Conservation (phyloP, 2,329 filamentous ascomycete species). For the Calonectria leucothoes region DNA sequence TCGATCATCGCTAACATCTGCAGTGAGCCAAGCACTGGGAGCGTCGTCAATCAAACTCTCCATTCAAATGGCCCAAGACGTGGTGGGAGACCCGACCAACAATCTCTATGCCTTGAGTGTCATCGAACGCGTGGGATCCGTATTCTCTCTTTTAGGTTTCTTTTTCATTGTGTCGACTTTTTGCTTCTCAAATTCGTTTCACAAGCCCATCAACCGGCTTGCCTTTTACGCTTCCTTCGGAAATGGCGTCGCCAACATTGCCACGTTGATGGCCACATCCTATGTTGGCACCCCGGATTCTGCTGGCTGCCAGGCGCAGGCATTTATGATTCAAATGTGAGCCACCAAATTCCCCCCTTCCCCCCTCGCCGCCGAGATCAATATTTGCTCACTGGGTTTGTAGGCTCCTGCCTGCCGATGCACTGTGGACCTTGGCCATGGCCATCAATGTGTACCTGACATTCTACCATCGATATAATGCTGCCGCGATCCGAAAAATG, state of each 20-base stretch:
- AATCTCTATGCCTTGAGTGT: not conserved
- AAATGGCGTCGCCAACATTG: conserved; percentile 79
- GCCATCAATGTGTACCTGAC: conserved; percentile 83
- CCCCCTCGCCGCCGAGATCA: too few species aligned
- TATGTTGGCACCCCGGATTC: conserved; percentile 59
- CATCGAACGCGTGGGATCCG: conserved; percentile 15
- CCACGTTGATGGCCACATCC: conserved; percentile 72
- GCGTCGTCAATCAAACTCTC: not conserved
- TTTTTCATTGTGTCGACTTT: conserved; percentile 78
- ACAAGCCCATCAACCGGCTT: conserved; percentile 83
- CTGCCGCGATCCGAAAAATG: conserved; percentile 64
- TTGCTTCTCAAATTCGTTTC: conserved; percentile 70
- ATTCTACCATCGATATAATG: conserved; percentile 77
- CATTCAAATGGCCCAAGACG: not conserved
- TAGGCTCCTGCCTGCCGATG: conserved; percentile 59
- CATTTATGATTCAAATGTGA: conserved; percentile 79
- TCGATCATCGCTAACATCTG: not conserved
- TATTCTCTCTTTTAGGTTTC: conserved; percentile 15
- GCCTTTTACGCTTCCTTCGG: conserved; percentile 84
- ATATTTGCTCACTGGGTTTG: not conserved
- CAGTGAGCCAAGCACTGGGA: not conserved
- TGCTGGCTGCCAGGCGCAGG: conserved; percentile 73
- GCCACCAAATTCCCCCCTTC: conserved; percentile 39
- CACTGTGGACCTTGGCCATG: conserved; percentile 81
- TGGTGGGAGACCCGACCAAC: not conserved